Evolutionary conservation across 768 basidiomycete species (phyloP).

Genomic region (Boletus sp.): DNA sequence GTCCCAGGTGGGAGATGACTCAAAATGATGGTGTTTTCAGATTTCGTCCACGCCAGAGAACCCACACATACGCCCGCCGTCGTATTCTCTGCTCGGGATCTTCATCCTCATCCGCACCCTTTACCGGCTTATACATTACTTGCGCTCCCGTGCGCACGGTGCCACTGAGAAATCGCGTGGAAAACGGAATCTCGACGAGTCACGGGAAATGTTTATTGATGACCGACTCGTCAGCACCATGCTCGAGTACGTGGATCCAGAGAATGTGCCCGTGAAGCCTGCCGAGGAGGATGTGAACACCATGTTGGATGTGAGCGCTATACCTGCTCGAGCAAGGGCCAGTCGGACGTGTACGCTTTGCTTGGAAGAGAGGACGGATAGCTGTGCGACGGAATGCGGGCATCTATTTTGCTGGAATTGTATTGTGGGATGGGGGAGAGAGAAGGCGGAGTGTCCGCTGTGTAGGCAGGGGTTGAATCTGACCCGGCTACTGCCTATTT

Average conservation of each 20-base stretch:
- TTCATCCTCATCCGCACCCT: conserved; percentile 63
- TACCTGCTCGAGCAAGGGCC: conserved; percentile 51
- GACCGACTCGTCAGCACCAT: conserved; percentile 57
- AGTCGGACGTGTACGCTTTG: conserved; percentile 78
- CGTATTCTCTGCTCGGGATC: conserved; percentile 82
- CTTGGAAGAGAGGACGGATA: conserved; percentile 79
- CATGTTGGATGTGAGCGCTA: conserved; percentile 53
- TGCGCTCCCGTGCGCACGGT: conserved; percentile 34
- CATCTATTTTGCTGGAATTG: conserved; percentile 91
- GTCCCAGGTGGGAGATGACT: background rate
- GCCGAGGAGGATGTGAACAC: conserved; percentile 74
- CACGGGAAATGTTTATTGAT: conserved; percentile 50
- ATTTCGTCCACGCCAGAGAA: conserved; percentile 70
- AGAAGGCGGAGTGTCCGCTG: conserved; percentile 87
- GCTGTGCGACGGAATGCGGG: conserved; percentile 82
- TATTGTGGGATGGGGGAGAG: conserved; percentile 83
- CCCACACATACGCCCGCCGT: conserved; percentile 72
- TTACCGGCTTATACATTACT: conserved; percentile 52
- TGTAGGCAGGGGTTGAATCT: conserved; percentile 76
- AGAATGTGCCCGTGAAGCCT: conserved; percentile 49
- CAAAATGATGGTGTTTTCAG: conserved; percentile 36
- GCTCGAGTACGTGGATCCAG: conserved; percentile 48
- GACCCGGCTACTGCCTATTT: conserved; percentile 69
- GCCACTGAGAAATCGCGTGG: conserved; percentile 31
- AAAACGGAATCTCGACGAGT: conserved; percentile 29